Conservation (phyloP, 176 grass and related monocot genomes). For the Phoenix dactylifera region DNA sequence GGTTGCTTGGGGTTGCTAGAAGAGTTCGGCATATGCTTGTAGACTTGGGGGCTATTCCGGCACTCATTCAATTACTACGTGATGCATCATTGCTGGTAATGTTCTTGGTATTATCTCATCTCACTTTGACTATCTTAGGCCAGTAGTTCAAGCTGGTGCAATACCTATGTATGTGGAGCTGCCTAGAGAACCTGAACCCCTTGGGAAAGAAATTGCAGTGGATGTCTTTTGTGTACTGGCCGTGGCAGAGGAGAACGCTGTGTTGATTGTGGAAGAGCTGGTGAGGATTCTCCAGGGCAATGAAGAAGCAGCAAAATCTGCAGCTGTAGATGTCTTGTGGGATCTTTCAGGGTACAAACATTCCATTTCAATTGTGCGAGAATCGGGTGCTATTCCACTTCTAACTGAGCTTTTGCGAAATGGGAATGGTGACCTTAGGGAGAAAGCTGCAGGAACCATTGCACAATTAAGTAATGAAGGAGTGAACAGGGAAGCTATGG, state of each 20-base stretch:
- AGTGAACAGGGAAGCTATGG: conserved; percentile 9
- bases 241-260: conserved; percentile 10
- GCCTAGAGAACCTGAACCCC: conserved; percentile 7
- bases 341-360: conserved; percentile 9
- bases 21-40: conserved; percentile 18
- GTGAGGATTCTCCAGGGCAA: conserved; percentile 11
- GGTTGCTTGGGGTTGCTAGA: conserved; percentile 13
- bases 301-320: conserved; percentile 2
- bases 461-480: conserved; percentile 15
- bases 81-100: conserved; percentile 12
- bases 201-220: conserved; percentile 18
- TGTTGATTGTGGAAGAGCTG: conserved; percentile 12
- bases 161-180: conserved; percentile 17
- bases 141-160: not conserved
- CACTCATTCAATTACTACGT: conserved; percentile 4
- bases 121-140: conserved; percentile 13
- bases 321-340: conserved; percentile 14
- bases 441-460: conserved; percentile 13
- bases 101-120: conserved; percentile 18
- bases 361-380: conserved; percentile 9
- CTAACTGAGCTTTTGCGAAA: not conserved
- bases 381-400: conserved; percentile 8
- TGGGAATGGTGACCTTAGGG: not conserved
- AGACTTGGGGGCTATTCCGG: conserved; percentile 4
- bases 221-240: conserved; percentile 14